Base-by-base conservation (phyloP, 2,329 filamentous ascomycete species). In the Ceratocystis ficicola region DNA sequence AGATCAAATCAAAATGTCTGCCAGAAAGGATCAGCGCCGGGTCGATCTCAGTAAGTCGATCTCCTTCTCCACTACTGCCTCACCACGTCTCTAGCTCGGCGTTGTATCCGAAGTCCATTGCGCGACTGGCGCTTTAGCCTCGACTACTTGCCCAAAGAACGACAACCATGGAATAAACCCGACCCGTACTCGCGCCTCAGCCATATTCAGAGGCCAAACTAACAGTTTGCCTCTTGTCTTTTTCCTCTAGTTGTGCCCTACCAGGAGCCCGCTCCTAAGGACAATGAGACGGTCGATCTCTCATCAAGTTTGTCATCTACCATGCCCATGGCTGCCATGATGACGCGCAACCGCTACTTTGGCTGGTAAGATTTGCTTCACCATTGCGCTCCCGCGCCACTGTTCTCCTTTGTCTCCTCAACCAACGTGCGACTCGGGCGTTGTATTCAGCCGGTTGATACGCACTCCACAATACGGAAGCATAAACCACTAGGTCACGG, bases 321-420 rank as follows among this genome's bases (percentile, higher is more conserved):
- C 44, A 80, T 97, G 73, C 93, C 93, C 67, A 96, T 96, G 93
- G 91, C 90, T 67, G 92, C 92, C 69, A 95, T 96, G 82, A 94
- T 96, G 74, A 94, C 88, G 71, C 83, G 91, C 70, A 96, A 95
- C 78, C 88, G 89, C 82, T 94, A 83, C 72, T 77, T 87, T 67
- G 84, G 84, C 73, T 87, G 84, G 83, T 84, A 75, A 68, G 78
- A 74, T 60, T n/a, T 57, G 50, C 25, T 30, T 5, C 25, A 3
- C 8, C 10, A 28, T 28, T 30, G 15, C 25, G 25, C 25, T 2
- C 22, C 17, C 30, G 30, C 7, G 30, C 30, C 30, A 32, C 30
- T 32, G 30, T 32, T 32, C 30, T 32, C 30, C 30, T 32, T 32
- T 32, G 30, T 32, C 30, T 32, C 30, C 30, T 32, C 6, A 32